phyloP scores from a whole-genome alignment of 805 yeast species.

The Babjeviella inositovora region DNA sequence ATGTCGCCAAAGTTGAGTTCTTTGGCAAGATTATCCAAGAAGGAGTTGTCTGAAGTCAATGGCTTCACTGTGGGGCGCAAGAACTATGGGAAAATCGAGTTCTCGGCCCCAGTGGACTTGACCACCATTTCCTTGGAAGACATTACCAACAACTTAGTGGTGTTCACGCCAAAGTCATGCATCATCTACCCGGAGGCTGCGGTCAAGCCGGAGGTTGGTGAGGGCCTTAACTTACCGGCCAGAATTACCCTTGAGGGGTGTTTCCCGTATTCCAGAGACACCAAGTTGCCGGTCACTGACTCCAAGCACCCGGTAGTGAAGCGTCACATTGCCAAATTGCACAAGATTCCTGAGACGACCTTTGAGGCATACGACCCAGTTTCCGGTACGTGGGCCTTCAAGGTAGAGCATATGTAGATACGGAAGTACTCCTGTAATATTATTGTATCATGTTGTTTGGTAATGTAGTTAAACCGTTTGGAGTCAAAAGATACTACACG shows the following conservation, averaged over 20 bases:
- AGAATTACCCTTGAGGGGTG: constrained; percentile 63
- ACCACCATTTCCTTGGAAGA: constrained; percentile 44
- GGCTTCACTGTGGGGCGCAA: constrained; percentile 67
- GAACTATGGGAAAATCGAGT: constrained; percentile 64
- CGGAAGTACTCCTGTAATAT: no score
- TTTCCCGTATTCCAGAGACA: constrained; percentile 63
- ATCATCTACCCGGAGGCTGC: constrained; percentile 58
- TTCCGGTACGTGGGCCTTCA: constrained; percentile 59
- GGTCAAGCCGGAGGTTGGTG: constrained; percentile 49
- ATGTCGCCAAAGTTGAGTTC: constrained; percentile 62
- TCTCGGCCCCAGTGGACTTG: constrained; percentile 71
- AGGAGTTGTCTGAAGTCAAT: constrained; percentile 46
- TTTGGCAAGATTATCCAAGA: constrained; percentile 38
- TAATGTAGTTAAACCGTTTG: no score
- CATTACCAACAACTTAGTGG: constrained; percentile 49
- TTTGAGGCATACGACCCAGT: constrained; percentile 68
- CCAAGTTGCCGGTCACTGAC: constrained; percentile 61
- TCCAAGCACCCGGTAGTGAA: constrained; percentile 57
- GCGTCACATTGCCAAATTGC: constrained; percentile 53
- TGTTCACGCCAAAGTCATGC: constrained; percentile 43
- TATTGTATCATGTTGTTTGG: no score
- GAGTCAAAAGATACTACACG: no score
- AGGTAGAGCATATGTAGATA: constrained; percentile 21
- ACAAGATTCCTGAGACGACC: constrained; percentile 36
- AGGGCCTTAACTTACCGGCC: constrained; percentile 71